Base-by-base conservation (phyloP, 2,329 filamentous ascomycete genomes). In the Talaromyces sp. region DNA sequence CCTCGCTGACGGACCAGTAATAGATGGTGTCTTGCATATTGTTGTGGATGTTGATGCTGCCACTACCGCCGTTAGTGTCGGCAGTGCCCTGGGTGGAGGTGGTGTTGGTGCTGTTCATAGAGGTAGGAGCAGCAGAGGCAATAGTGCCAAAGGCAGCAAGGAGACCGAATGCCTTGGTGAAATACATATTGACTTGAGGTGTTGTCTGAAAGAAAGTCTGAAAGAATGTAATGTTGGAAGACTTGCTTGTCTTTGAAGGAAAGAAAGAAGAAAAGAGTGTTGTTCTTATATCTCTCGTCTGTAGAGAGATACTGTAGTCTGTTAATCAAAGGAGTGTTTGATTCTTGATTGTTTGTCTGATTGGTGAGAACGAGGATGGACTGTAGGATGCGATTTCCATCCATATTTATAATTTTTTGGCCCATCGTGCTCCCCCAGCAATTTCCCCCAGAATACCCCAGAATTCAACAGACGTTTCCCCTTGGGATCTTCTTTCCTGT, bases 1-100 rank as follows among this genome's bases (percentile, higher is more conserved):
- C 67, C 62, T 75, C 68, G 68, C 74, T 66, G 50, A 80, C 76
- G 60, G 78, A 79, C 78, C 77, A 79, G 70, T 76, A 73, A 69
- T 80, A 80, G 69, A 80, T 70, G 67, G 73, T 69, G 45, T 69
- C 54, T 52, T 68, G 59, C 68, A 79, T 74, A 70, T 75, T 74
- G 75, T 80, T 80, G 69, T 73, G 69, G 66, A 80, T 78, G 67
- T 65, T 70, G 66, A 78, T 76, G 45, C 69, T 14, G 22, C 64
- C 54, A 24, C 41, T 63, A 22, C 71, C 72, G 16, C 65, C 71
- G 63, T 52, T 69, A 39, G 71, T 72, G 45, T 73, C 74, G 45
- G 66, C 68, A 50, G 66, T 69, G 58, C 69, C 68, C 54, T 71
- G 72, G 54, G 64, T 68, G 24, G 67, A 63, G 63, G 66, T 62